phyloP scores from a whole-genome alignment of 1,284 basidiomycete genomes.

The Sphagnurus paluster region DNA sequence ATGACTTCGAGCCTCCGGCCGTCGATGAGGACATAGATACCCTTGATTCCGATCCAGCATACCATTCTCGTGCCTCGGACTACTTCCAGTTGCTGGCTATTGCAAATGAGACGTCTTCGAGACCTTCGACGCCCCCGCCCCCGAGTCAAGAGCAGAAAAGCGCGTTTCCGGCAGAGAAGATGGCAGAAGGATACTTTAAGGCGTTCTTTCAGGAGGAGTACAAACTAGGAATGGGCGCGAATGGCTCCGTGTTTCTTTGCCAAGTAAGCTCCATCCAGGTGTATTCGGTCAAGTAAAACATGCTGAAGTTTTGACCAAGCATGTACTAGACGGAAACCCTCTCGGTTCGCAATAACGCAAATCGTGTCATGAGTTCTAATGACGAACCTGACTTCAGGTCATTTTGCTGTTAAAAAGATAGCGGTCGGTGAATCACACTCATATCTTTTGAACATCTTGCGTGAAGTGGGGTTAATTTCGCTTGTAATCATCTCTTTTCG shows the following conservation, averaged over 20 bases:
- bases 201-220: slow-evolving; percentile 89
- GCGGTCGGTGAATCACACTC: slow-evolving; percentile 87
- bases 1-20: slow-evolving; percentile 30
- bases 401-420: slow-evolving; percentile 94
- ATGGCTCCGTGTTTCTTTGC: slow-evolving; percentile 86
- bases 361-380: slow-evolving; percentile 5
- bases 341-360: slow-evolving; percentile 47
- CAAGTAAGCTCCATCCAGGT: slow-evolving; percentile 53
- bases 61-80: slow-evolving; percentile 57
- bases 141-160: slow-evolving; percentile 21
- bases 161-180: slow-evolving; percentile 59
- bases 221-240: slow-evolving; percentile 88
- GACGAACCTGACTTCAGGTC: slow-evolving; percentile 42
- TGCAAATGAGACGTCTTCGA: slow-evolving; percentile 63
- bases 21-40: slow-evolving; percentile 30
- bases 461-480: slow-evolving; percentile 54
- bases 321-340: slow-evolving; percentile 77
- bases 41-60: slow-evolving; percentile 35
- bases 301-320: slow-evolving; percentile 42
- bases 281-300: not conserved
- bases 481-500: not conserved
- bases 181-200: slow-evolving; percentile 83
- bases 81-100: slow-evolving; percentile 75
- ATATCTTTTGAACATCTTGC: slow-evolving; percentile 80
- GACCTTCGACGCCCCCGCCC: slow-evolving; percentile 54